Evolutionary conservation across 495 filamentous ascomycete species (phyloP).

Genomic region (Aspergillus coremiiformis): DNA sequence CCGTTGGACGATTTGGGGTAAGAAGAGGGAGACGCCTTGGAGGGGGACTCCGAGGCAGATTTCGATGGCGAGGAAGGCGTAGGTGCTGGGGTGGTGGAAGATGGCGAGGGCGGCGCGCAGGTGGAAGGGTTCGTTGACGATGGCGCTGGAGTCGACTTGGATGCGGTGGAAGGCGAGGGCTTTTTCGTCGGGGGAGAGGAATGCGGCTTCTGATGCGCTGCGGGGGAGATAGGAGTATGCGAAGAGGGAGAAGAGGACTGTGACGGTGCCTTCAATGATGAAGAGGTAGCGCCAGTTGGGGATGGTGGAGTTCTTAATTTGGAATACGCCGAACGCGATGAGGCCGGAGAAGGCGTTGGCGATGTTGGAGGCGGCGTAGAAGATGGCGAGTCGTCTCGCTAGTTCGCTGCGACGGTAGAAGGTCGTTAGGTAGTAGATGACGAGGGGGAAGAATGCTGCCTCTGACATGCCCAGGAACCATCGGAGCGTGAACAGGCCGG

Average conservation of each 20-base stretch:
- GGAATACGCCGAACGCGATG: slow-evolving; percentile 69
- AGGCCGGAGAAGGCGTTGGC: slow-evolving; percentile 69
- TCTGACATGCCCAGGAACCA: slow-evolving; percentile 63
- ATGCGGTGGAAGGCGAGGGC: slow-evolving; percentile 66
- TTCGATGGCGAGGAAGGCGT: slow-evolving; percentile 59
- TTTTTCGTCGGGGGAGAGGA: slow-evolving; percentile 59
- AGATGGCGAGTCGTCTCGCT: slow-evolving; percentile 65
- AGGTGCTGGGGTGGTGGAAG: slow-evolving; percentile 56
- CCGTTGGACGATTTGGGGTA: slow-evolving; percentile 64
- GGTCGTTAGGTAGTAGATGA: slow-evolving; percentile 51
- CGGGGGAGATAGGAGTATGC: slow-evolving; percentile 65
- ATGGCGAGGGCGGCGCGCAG: slow-evolving; percentile 57
- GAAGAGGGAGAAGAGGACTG: slow-evolving; percentile 57
- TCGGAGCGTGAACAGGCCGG: slow-evolving; percentile 53
- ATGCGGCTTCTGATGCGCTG: slow-evolving; percentile 54
- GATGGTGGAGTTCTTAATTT: slow-evolving; percentile 50
- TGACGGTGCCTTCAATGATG: slow-evolving; percentile 61
- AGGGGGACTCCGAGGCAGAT: slow-evolving; percentile 71
- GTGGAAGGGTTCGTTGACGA: slow-evolving; percentile 64
- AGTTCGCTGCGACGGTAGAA: slow-evolving; percentile 76
- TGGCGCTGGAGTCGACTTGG: slow-evolving; percentile 61
- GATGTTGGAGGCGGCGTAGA: slow-evolving; percentile 70
- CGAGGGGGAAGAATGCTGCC: slow-evolving; percentile 66
- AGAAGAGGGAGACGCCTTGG: slow-evolving; percentile 61
- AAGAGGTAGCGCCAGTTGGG: slow-evolving; percentile 69